phyloP scores from a whole-genome alignment of 495 filamentous ascomycete genomes.

The Penicillium cosmopolitanum region DNA sequence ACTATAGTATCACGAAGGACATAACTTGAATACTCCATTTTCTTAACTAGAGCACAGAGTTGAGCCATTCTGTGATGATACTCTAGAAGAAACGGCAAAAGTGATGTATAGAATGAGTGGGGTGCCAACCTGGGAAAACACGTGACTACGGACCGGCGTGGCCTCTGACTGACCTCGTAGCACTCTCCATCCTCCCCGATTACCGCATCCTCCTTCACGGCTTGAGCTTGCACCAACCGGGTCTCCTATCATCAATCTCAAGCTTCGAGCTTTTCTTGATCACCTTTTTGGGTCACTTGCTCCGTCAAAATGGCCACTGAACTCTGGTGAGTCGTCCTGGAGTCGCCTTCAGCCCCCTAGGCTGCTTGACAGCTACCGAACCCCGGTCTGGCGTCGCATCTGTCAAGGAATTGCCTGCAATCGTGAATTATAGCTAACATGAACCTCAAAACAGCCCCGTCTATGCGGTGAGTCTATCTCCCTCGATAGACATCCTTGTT shows the following conservation, averaged over 20 bases:
- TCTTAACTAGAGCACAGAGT: too few species aligned
- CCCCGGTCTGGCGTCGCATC: conserved; percentile 29
- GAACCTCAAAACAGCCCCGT: conserved; percentile 70
- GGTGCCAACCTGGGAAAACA: conserved; percentile 28
- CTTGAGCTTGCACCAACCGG: conserved; percentile 27
- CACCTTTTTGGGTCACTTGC: conserved; percentile 14
- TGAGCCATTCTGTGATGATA: neutral
- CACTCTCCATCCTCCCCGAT: conserved; percentile 38
- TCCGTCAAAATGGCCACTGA: conserved; percentile 62
- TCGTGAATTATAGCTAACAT: conserved; percentile 45
- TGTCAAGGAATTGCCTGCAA: conserved; percentile 13
- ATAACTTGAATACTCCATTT: too few species aligned
- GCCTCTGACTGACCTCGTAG: conserved; percentile 47
- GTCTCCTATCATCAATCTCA: conserved; percentile 24
- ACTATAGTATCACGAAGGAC: too few species aligned
- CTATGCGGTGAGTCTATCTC: conserved; percentile 85
- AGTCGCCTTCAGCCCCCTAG: conserved; percentile 39
- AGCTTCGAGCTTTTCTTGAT: conserved; percentile 22
- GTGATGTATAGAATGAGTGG: conserved; percentile 2
- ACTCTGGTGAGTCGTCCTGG: conserved; percentile 61
- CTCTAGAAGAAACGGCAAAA: too few species aligned
- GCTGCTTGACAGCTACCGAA: conserved; percentile 28
- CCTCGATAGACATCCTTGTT: conserved; percentile 3
- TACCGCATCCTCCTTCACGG: conserved; percentile 34
- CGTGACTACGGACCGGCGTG: conserved; percentile 42